Evolutionary conservation across 2,329 filamentous ascomycete species (phyloP).

Genomic region (Erysiphe neolycopersici): DNA sequence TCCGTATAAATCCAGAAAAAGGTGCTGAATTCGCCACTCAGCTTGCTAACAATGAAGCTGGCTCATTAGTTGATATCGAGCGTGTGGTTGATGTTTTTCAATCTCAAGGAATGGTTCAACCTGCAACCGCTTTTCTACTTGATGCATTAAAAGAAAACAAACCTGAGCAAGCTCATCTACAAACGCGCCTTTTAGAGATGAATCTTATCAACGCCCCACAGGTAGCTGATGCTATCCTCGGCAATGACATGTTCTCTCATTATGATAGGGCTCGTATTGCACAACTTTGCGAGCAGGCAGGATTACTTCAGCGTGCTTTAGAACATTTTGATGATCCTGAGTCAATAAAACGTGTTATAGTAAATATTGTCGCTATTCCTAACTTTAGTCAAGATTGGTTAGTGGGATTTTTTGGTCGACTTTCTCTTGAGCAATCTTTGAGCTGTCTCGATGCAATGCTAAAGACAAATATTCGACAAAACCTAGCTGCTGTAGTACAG

Average conservation of each 20-base stretch:
- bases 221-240: conserved; percentile 89
- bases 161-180: conserved; percentile 75
- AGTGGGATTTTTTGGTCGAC: conserved; percentile 71
- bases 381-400: conserved; percentile 83
- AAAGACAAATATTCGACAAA: conserved; percentile 87
- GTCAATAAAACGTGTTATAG: conserved; percentile 67
- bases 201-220: conserved; percentile 90
- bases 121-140: conserved; percentile 90
- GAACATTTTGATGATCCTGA: conserved; percentile 86
- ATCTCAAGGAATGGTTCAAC: conserved; percentile 90
- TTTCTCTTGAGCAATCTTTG: conserved; percentile 84
- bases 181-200: conserved; percentile 93
- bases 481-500: conserved; percentile 80
- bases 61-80: conserved; percentile 71
- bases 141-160: conserved; percentile 89
- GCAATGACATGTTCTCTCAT: conserved; percentile 95
- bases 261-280: conserved; percentile 83
- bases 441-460: conserved; percentile 94
- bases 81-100: conserved; percentile 96
- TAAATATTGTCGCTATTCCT: conserved; percentile 56
- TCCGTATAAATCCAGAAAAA: conserved; percentile 76
- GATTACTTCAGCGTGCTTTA: conserved; percentile 60
- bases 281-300: conserved; percentile 75
- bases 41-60: conserved; percentile 68
- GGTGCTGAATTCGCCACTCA: conserved; percentile 84